Base-by-base conservation (phyloP, 2,329 filamentous ascomycete genomes). In the Xylaria sp. region DNA sequence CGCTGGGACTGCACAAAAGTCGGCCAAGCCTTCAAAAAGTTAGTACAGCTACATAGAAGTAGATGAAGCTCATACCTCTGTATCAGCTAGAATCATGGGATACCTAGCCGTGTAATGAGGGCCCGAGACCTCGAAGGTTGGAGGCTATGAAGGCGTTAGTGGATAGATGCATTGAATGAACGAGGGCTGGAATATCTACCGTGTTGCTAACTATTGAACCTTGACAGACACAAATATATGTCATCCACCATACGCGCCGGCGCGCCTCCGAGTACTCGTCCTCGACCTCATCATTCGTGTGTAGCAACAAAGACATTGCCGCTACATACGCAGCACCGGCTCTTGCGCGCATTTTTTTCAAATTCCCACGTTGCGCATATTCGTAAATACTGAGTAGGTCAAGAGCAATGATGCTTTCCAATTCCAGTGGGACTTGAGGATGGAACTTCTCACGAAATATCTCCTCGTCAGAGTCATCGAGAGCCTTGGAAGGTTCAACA, bases 211-310 rank as follows among this genome's bases (percentile, higher is more conserved):
- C 83, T 62, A 87, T 85, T 1, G 84, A 82, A 12, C 80, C 82
- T 72, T 87, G 85, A 50, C 83, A 85, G 5, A 83, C 82, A 66
- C 81, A 83, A 18, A 85, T 80, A 66, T 86, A 87, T 78, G 84
- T 86, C 83, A 86, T 86, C 85, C 85, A 87, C 84, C 84, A 87
- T 5, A 82, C 79, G 35, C 84, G 79, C 35, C 83, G 78, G 71
- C 81, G 81, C 13, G 82, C 82, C 71, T 87, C 84, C 0, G 81
- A 76, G 68, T 79, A 84, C 47, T 76, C 74, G 50, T 83, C 81
- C 40, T 83, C 79, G 6, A 76, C 75, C 5, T 79, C 77, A 5
- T 73, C 77, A 55, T 77, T 79, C 16, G 74, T 76, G 72, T 86
- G 84, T 1, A 87, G 76, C 5, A 77, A 80, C 27, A 84, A 72